Conservation (phyloP, 345 rosid genomes). For the Citrus trifoliata region DNA sequence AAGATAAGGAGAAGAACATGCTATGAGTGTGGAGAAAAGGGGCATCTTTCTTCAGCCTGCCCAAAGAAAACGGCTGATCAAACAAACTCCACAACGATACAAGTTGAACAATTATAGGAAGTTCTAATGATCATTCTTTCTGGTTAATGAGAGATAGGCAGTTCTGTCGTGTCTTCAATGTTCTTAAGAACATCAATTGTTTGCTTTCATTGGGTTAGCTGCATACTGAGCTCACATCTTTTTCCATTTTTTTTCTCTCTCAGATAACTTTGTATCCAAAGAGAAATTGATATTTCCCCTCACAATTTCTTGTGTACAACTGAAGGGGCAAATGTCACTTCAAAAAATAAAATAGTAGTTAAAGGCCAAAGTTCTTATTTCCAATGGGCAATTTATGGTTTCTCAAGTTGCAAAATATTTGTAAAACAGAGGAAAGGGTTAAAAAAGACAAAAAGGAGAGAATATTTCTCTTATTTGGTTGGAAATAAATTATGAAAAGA, state of each 20-base stretch:
- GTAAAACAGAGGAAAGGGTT: too few species aligned
- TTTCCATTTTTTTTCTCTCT: not conserved
- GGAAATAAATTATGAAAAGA: not conserved
- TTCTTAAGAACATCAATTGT: not conserved
- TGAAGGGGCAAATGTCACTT: too few species aligned
- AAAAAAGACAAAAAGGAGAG: not conserved
- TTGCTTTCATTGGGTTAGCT: not conserved
- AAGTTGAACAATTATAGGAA: not conserved
- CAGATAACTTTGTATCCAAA: not conserved
- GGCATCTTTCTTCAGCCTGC: constrained; percentile 75
- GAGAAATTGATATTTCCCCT: too few species aligned
- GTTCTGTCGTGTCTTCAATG: not conserved
- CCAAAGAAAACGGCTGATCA: constrained; percentile 43
- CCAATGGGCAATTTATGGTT: too few species aligned
- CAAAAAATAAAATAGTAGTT: too few species aligned
- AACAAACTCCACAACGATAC: constrained; percentile 15
- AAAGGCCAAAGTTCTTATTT: too few species aligned
- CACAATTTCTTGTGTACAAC: too few species aligned
- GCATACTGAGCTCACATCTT: not conserved
- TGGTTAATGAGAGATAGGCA: not conserved
- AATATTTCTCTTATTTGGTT: not conserved
- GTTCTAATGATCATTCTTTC: not conserved
- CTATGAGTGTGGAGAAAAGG: constrained; percentile 78
- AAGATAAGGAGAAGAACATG: constrained; percentile 75
- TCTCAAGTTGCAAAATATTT: too few species aligned